Base-by-base conservation (phyloP, 331 rosid genomes). In the Telfairia occidentalis region DNA sequence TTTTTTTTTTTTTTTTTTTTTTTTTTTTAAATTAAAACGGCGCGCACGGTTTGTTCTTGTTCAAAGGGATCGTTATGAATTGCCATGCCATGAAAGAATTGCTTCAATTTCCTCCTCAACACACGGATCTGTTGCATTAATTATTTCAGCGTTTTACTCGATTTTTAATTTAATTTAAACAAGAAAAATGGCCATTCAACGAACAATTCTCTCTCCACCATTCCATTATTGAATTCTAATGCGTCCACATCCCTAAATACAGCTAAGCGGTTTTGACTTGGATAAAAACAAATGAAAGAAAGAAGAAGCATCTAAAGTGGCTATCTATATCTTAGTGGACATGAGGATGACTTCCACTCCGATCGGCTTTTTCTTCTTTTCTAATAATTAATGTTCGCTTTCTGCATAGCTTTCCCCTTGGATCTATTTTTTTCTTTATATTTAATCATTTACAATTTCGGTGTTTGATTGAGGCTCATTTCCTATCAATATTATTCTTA, bases 101-200 rank as follows among this genome's bases (percentile, higher is more conserved):
- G 73, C 53, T 66, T 40, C 15, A 40, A 24, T 66, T 40, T 23
- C 73, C n/a, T 21, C 52, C 49, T 66, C 1, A 38, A 37, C 73
- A 40, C 52, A 38, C 74, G 37, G 73, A 67, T 67, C 54, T 67
- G 46, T 23, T 43, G 74, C 74, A 67, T 67, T 67, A 1, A 65
- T 65, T 65, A 65, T 42, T 23, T 67, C 2, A 40, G n/a, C 28
- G n/a, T 58, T 24, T 3, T 28, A 24, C 1, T 26, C 5, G 10
- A 58, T 59, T 58, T 53, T 12, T n/a, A n/a, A n/a, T n/a, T n/a
- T n/a, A n/a, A n/a, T n/a, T n/a, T 12, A 13, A 55, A 55, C 15
- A 29, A 29, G 1, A 59, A 59, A 29, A 18, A 13, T 18, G 15
- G 40, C n/a, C 35, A 1, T 59, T 59, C 3, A 59, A 29, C 30